A percentile compares a stretch with the other conserved stretches of the same genome.
These are phyloP conservation scores for Diaporthe destruens DNA, from an alignment of 2,329 filamentous ascomycete species.

Conservation along the genomic window DNA sequence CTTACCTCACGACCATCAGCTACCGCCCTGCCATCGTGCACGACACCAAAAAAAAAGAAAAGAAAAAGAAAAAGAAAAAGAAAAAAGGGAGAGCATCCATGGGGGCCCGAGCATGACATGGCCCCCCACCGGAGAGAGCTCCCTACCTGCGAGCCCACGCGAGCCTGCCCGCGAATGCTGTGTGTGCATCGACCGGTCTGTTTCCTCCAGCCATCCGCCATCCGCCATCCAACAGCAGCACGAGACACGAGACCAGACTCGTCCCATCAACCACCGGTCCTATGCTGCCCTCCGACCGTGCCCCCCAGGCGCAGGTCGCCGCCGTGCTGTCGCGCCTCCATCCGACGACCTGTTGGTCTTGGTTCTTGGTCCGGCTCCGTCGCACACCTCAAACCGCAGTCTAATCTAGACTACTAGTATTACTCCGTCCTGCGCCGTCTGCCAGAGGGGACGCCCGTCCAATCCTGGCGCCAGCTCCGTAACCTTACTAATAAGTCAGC, in stretches of 20 bases:
- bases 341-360: constrained; percentile 13
- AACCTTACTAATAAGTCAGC: not conserved
- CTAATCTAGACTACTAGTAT: not conserved
- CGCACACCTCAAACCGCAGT: constrained; percentile 27
- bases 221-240: constrained; percentile 14
- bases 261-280: constrained; percentile 9
- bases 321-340: constrained; percentile 22
- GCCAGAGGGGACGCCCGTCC: constrained; percentile 11
- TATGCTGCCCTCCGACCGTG: not conserved
- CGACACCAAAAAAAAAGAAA: not conserved
- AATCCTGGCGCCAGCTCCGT: constrained; percentile 26
- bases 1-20: not conserved
- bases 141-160: constrained; percentile 1
- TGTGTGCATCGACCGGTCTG: constrained; percentile 13
- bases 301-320: not conserved
- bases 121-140: not conserved
- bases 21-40: not conserved
- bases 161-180: not conserved
- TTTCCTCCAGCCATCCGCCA: constrained; percentile 5
- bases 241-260: constrained; percentile 27
- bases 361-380: constrained; percentile 6
- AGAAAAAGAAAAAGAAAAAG: not conserved
- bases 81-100: not conserved
- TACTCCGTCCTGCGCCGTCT: constrained; percentile 18
- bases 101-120: constrained; percentile 9